Conservation (phyloP, 2,329 filamentous ascomycete genomes). For the Myriosclerotinia curreyana region DNA sequence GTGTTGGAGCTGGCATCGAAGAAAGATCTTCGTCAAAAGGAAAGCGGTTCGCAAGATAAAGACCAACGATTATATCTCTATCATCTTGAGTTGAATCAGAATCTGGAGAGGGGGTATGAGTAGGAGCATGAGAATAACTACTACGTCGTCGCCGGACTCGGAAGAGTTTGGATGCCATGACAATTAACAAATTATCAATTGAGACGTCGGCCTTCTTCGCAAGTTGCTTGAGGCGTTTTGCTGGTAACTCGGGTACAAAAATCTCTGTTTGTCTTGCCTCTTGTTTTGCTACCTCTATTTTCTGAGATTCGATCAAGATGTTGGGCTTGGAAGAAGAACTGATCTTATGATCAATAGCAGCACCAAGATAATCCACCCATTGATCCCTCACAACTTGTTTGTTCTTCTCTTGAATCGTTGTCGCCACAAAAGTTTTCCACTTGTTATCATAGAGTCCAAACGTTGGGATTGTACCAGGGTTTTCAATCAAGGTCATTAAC, state of each 20-base stretch:
- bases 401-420: background rate
- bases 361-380: slow-evolving; percentile 8
- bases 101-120: slow-evolving; percentile 10
- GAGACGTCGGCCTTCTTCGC: slow-evolving; percentile 57
- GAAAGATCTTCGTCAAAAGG: slow-evolving; percentile 50
- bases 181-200: slow-evolving; percentile 73
- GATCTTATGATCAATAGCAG: background rate
- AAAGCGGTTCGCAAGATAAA: slow-evolving; percentile 79
- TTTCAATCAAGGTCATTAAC: slow-evolving; percentile 40
- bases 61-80: slow-evolving; percentile 61
- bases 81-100: slow-evolving; percentile 5
- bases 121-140: background rate
- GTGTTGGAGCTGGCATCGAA: slow-evolving; percentile 60
- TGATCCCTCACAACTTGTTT: slow-evolving; percentile 15
- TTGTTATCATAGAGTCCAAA: slow-evolving; percentile 39
- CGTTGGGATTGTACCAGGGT: slow-evolving; percentile 40
- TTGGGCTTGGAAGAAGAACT: background rate
- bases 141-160: slow-evolving; percentile 51
- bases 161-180: slow-evolving; percentile 42
- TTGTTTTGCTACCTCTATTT: background rate
- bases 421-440: slow-evolving; percentile 38
- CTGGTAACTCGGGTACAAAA: slow-evolving; percentile 51
- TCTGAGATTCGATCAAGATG: background rate
- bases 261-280: slow-evolving; percentile 34
- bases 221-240: slow-evolving; percentile 43